Conservation (phyloP, 2,329 filamentous ascomycete genomes). For the Trichoderma simmonsii region DNA sequence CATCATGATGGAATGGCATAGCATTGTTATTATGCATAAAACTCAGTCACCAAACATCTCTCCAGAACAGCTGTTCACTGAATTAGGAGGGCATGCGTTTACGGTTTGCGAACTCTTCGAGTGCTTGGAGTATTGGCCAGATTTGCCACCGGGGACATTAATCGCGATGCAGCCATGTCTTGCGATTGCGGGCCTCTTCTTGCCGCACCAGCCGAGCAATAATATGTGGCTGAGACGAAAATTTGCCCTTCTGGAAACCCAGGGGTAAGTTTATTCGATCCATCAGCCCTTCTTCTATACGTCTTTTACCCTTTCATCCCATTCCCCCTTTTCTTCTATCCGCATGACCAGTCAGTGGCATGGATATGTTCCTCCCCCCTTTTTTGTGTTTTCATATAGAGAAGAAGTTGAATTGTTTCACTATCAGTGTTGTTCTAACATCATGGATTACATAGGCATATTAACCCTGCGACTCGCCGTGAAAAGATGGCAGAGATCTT, state of each 20-base stretch:
- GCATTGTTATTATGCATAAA: constrained; percentile 75
- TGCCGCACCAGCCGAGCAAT: constrained; percentile 71
- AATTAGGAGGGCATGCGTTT: constrained; percentile 61
- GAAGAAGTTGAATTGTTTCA: neutral
- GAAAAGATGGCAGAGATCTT: constrained; percentile 74
- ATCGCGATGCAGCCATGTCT: constrained; percentile 73
- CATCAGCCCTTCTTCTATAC: neutral
- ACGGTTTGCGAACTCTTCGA: constrained; percentile 76
- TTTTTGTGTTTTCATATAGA: neutral
- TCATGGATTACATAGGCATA: constrained; percentile 59
- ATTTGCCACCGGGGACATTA: constrained; percentile 66
- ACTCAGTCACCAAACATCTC: constrained; percentile 64
- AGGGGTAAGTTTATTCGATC: constrained; percentile 59
- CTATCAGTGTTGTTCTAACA: neutral
- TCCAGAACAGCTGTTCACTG: constrained; percentile 47
- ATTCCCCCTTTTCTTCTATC: neutral
- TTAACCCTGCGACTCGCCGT: constrained; percentile 73
- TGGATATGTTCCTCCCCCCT: neutral
- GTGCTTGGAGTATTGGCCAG: constrained; percentile 68
- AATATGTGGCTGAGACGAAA: constrained; percentile 77
- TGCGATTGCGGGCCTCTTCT: constrained; percentile 71
- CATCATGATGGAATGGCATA: constrained; percentile 72
- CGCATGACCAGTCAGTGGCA: neutral
- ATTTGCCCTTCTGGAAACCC: constrained; percentile 72
- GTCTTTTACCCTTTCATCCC: neutral